Conservation (phyloP, 257 asterid genomes). For the Solanum bulbocastanum region DNA sequence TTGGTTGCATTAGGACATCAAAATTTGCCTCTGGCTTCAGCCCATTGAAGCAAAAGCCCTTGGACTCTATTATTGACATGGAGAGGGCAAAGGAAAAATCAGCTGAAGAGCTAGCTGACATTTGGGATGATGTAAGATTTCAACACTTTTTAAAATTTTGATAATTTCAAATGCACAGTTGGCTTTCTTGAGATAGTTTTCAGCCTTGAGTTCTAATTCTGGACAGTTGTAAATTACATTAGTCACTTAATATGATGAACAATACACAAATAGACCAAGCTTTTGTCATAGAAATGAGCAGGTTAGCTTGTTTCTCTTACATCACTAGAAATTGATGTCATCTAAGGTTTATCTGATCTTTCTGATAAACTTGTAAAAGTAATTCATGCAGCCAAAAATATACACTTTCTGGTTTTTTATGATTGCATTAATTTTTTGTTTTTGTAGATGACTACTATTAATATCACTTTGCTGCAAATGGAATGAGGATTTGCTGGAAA, state of each 20-base stretch:
- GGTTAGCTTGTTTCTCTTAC: background rate
- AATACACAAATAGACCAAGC: background rate
- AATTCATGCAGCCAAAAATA: background rate
- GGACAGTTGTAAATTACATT: background rate
- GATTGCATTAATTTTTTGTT: background rate
- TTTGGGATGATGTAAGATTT: slow-evolving; percentile 82
- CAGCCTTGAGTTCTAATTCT: background rate
- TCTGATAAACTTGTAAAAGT: background rate
- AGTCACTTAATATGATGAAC: background rate
- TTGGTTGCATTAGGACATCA: slow-evolving; percentile 41
- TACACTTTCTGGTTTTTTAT: background rate
- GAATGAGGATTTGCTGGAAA: background rate
- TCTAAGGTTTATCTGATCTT: background rate
- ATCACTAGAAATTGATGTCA: background rate
- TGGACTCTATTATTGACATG: slow-evolving; percentile 68
- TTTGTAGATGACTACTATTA: background rate
- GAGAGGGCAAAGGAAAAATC: slow-evolving; percentile 65
- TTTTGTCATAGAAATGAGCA: background rate
- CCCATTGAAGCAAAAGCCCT: slow-evolving; percentile 62
- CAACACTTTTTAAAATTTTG: background rate
- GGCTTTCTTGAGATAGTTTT: background rate
- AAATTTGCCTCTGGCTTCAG: slow-evolving; percentile 73
- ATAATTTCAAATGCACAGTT: background rate
- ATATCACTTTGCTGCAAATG: background rate
- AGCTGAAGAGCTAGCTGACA: slow-evolving; percentile 64